A percentile compares a stretch with the other conserved stretches of the same genome.
These are phyloP conservation scores for Borealophlyctis nickersoniae DNA, from an alignment of 192 early-diverging fungal species.

Conservation along the genomic window DNA sequence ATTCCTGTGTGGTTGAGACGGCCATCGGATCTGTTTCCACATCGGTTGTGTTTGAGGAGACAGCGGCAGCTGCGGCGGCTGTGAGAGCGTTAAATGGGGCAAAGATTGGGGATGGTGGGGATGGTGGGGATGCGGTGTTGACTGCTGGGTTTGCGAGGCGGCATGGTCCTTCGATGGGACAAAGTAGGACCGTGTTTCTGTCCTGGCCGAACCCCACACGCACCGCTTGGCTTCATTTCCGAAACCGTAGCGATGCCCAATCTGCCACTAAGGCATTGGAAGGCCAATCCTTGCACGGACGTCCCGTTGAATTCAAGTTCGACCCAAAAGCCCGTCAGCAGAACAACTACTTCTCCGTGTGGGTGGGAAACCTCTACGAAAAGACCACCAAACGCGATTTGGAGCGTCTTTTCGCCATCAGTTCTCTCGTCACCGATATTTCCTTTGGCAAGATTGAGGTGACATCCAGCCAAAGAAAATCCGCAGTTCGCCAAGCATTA, in stretches of 20 bases:
- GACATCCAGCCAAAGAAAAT: background rate
- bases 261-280: background rate
- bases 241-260: background rate
- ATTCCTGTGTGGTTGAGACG: background rate
- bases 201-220: background rate
- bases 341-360: background rate
- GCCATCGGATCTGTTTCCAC: background rate
- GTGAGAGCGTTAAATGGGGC: background rate
- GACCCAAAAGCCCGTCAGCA: background rate
- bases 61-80: background rate
- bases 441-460: background rate
- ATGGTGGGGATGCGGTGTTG: background rate
- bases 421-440: background rate
- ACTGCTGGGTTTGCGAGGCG: background rate
- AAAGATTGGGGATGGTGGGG: background rate
- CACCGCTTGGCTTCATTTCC: background rate
- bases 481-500: background rate
- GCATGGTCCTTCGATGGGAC: background rate
- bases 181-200: background rate
- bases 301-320: background rate
- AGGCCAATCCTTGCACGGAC: background rate
- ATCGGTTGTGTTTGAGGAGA: background rate
- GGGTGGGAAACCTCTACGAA: constrained; percentile 1
- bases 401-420: background rate
- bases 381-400: background rate